Conservation (phyloP, 1,284 basidiomycete genomes). For the Xanthoconium separans region DNA sequence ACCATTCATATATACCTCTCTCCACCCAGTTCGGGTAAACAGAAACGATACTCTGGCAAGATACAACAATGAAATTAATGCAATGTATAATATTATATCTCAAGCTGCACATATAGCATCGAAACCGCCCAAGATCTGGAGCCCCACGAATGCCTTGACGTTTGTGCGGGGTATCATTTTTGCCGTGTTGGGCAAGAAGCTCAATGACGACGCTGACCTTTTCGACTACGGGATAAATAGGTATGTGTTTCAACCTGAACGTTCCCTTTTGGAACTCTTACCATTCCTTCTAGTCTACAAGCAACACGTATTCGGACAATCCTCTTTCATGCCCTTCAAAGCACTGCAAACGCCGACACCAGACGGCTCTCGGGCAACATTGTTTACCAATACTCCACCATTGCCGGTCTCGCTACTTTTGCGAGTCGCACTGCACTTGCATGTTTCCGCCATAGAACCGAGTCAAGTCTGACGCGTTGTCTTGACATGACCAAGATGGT, state of each 20-base stretch:
- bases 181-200: constrained; percentile 10
- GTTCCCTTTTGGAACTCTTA: neutral
- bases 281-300: constrained; percentile 35
- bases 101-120: neutral
- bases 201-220: constrained; percentile 12
- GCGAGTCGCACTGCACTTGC: constrained; percentile 7
- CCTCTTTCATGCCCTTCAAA: constrained; percentile 34
- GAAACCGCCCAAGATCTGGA: constrained; percentile 18
- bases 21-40: constrained; percentile 1
- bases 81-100: constrained; percentile 9
- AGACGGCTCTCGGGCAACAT: constrained; percentile 26
- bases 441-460: constrained; percentile 12
- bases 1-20: constrained; percentile 12
- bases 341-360: constrained; percentile 14
- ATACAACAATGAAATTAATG: constrained; percentile 17
- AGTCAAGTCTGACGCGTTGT: constrained; percentile 11
- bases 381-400: constrained; percentile 37
- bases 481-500: constrained; percentile 18
- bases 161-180: constrained; percentile 15
- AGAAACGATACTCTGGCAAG: constrained; percentile 11
- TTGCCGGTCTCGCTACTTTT: constrained; percentile 28
- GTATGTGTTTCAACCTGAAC: neutral
- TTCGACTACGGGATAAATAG: constrained; percentile 14
- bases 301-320: constrained; percentile 44
- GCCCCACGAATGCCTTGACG: constrained; percentile 9